Base-by-base conservation (phyloP, 2,329 filamentous ascomycete genomes). In the Dothideomycetidae sp. region DNA sequence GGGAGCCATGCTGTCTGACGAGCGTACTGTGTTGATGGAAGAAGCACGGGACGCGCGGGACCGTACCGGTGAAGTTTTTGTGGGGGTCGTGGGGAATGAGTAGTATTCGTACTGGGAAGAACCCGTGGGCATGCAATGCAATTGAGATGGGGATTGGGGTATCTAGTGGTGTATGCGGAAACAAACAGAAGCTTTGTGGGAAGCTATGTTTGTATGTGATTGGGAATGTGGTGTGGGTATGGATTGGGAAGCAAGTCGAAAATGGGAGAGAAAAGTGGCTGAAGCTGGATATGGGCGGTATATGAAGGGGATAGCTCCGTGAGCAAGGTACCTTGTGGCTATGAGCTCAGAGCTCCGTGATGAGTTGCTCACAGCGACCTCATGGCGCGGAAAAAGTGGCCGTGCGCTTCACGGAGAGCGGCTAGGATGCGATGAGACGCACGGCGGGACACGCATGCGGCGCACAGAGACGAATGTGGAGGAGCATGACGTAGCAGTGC, bases 71-170 rank as follows among this genome's bases (percentile, higher is more conserved):
- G 63, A 64, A 48, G 49, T 42, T 50, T 62, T 56, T 45, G 57
- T 64, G 38, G 64, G 63, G 33, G 64, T 66, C 37, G 60, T 62
- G 50, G 64, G 63, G 42, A 67, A 67, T 43, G 64, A 66, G 52
- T 66, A 67, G 53, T 66, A 67, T 38, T 61, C 59, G 60, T 67
- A 67, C 48, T 57, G 58, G 48, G 58, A 57, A 36, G 60, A 60
- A 47, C 63, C 60, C 51, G 58, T 59, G 51, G 60, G 62, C 64
- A 67, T 67, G 56, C 62, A 64, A 43, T 43, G 40, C 32, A 10
- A 29, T 31, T 43, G 31, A 40, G 39, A 16, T 26, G 33, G 42
- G 29, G 30, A 30, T 29, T 31, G 15, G 33, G 37, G 37, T 16
- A 28, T 31, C 19, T 32, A 41, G 30, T 40, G n/a, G 36, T 31